Conservation (phyloP, 805 yeast genomes). For the Candida sphagnicola region DNA sequence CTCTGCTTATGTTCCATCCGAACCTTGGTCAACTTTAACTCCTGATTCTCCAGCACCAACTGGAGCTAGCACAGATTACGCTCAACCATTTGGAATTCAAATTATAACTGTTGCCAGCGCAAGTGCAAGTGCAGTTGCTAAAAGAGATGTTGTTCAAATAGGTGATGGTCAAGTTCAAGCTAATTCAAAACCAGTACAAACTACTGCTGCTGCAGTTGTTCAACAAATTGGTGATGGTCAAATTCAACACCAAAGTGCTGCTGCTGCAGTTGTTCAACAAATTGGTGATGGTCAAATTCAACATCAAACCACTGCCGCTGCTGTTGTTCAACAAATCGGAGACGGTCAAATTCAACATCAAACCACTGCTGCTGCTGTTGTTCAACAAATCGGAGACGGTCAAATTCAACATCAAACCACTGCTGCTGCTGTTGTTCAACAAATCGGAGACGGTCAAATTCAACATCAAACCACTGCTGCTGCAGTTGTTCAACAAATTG, state of each 20-base stretch:
- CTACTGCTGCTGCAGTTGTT: slow-evolving; percentile 29
- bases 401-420: slow-evolving; percentile 31
- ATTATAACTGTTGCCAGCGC: slow-evolving; percentile 45
- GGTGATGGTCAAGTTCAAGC: slow-evolving; percentile 36
- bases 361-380: slow-evolving; percentile 30
- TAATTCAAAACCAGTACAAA: too few species aligned
- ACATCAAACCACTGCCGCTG: slow-evolving; percentile 25
- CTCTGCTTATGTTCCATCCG: slow-evolving; percentile 64
- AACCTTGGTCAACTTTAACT: slow-evolving; percentile 70
- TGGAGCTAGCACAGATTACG: slow-evolving; percentile 55
- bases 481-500: slow-evolving; percentile 34
- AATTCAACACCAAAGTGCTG: slow-evolving; percentile 44
- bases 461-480: slow-evolving; percentile 37
- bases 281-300: slow-evolving; percentile 39
- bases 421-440: slow-evolving; percentile 26
- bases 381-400: slow-evolving; percentile 31
- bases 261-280: slow-evolving; percentile 23
- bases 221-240: slow-evolving; percentile 35
- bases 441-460: slow-evolving; percentile 46
- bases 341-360: slow-evolving; percentile 43
- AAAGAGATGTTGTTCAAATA: slow-evolving; percentile 43
- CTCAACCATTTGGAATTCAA: slow-evolving; percentile 64
- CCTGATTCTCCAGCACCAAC: slow-evolving; percentile 51
- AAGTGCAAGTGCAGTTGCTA: slow-evolving; percentile 20
- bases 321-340: slow-evolving; percentile 27